Evolutionary conservation across 768 basidiomycete genomes (phyloP).

Genomic region (Clitopilus passeckerianus): DNA sequence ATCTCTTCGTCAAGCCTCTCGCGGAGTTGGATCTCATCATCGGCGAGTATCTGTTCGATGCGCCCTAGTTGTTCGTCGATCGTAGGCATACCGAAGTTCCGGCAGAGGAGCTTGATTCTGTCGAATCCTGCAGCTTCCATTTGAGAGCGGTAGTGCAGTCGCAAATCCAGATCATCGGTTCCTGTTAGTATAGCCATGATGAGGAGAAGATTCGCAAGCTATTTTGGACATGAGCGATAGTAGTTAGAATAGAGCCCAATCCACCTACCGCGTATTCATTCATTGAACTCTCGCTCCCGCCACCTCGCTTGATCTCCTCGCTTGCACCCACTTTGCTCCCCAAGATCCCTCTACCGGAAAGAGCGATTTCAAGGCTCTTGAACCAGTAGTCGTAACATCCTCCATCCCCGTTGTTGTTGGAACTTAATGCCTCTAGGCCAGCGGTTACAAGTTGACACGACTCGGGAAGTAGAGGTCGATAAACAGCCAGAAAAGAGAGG

Average conservation of each 20-base stretch:
- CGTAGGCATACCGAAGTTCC: slow-evolving; percentile 53
- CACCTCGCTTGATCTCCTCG: slow-evolving; percentile 73
- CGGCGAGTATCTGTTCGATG: slow-evolving; percentile 58
- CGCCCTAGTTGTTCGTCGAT: slow-evolving; percentile 65
- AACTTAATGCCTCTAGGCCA: slow-evolving; percentile 71
- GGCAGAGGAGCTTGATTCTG: slow-evolving; percentile 66
- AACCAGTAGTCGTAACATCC: slow-evolving; percentile 88
- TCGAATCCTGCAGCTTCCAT: slow-evolving; percentile 87
- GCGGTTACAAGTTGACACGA: slow-evolving; percentile 53
- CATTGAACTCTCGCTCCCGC: slow-evolving; percentile 60
- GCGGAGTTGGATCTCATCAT: slow-evolving; percentile 69
- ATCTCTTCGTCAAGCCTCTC: slow-evolving; percentile 75
- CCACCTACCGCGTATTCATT: slow-evolving; percentile 82
- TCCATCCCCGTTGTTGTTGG: slow-evolving; percentile 53
- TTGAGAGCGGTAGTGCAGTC: slow-evolving; percentile 80
- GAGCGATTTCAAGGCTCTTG: slow-evolving; percentile 65
- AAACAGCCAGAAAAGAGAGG: slow-evolving; percentile 68
- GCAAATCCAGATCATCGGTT: slow-evolving; percentile 76
- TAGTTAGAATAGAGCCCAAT: background rate
- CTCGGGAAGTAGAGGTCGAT: slow-evolving; percentile 54
- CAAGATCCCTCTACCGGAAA: slow-evolving; percentile 89
- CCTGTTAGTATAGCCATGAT: slow-evolving; percentile 61
- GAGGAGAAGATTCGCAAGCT: slow-evolving; percentile 71
- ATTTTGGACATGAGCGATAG: slow-evolving; percentile 3
- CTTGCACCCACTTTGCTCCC: slow-evolving; percentile 94